Evolutionary conservation across 2,329 filamentous ascomycete species (phyloP).

Genomic region (Beauveria rudraprayagi): DNA sequence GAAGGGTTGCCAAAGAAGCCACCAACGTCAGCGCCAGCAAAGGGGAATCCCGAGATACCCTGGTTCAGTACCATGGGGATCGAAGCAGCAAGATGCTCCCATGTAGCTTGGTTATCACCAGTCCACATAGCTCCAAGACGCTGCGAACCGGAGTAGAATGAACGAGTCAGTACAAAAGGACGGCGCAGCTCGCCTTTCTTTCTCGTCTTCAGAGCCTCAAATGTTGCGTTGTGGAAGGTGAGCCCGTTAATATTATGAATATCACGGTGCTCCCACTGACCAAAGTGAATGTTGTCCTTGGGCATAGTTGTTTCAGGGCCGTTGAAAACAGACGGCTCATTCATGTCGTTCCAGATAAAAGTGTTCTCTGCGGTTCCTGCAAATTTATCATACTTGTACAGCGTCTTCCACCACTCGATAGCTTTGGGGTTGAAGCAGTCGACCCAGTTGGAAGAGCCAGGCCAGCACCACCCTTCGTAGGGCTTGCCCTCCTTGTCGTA

Average conservation of each 20-base stretch:
- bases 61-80: slow-evolving; percentile 92
- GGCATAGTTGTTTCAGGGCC: slow-evolving; percentile 98
- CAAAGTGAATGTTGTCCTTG: slow-evolving; percentile 91
- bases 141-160: slow-evolving; percentile 88
- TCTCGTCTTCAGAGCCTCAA: slow-evolving; percentile 72
- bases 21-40: slow-evolving; percentile 89
- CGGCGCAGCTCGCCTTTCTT: slow-evolving; percentile 79
- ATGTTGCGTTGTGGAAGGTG: slow-evolving; percentile 93
- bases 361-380: slow-evolving; percentile 79
- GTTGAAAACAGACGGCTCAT: slow-evolving; percentile 97
- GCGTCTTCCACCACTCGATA: slow-evolving; percentile 78
- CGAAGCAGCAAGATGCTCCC: slow-evolving; percentile 82
- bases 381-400: slow-evolving; percentile 85
- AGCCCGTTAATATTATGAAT: slow-evolving; percentile 93
- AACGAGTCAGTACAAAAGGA: slow-evolving; percentile 86
- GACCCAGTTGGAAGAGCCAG: slow-evolving; percentile 91
- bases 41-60: slow-evolving; percentile 87
- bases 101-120: slow-evolving; percentile 89
- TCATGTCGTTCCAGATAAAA: slow-evolving; percentile 99
- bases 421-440: slow-evolving; percentile 94
- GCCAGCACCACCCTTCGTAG: slow-evolving; percentile 99
- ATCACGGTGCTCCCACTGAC: slow-evolving; percentile 92
- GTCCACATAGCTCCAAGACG: slow-evolving; percentile 96
- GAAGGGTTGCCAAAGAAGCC: slow-evolving; percentile 97
- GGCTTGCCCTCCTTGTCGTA: slow-evolving; percentile 83